Evolutionary conservation across 495 filamentous ascomycete genomes (phyloP).

Genomic region (Tuber umbilicatum): DNA sequence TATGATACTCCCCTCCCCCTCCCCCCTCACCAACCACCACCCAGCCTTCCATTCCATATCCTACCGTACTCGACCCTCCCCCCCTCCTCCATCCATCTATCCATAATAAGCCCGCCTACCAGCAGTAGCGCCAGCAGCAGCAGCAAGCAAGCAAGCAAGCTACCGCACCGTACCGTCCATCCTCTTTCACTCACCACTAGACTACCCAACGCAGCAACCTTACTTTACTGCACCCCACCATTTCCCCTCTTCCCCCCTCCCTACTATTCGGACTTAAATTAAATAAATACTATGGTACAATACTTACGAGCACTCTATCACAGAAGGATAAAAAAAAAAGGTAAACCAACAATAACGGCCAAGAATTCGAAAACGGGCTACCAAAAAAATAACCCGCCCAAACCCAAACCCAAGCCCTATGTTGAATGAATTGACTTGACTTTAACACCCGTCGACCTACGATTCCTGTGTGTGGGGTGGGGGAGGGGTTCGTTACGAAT

Average conservation of each 20-base stretch:
- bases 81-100: neutral
- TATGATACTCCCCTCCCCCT: neutral
- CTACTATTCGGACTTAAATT: neutral
- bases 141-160: no score
- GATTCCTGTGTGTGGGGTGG: no score
- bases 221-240: conserved; percentile 2
- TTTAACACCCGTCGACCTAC: neutral
- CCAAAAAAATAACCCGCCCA: neutral
- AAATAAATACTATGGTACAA: neutral
- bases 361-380: neutral
- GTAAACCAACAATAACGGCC: neutral
- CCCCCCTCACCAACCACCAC: neutral
- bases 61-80: neutral
- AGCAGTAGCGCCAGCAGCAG: neutral
- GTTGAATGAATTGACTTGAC: neutral
- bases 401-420: neutral
- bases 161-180: neutral
- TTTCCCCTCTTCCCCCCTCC: neutral
- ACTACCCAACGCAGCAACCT: neutral
- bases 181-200: neutral
- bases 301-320: neutral
- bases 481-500: neutral
- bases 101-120: neutral
- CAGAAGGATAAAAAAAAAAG: neutral
- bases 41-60: neutral